Evolutionary conservation across 2,329 filamentous ascomycete genomes (phyloP).

Genomic region (Beauveria varroae): DNA sequence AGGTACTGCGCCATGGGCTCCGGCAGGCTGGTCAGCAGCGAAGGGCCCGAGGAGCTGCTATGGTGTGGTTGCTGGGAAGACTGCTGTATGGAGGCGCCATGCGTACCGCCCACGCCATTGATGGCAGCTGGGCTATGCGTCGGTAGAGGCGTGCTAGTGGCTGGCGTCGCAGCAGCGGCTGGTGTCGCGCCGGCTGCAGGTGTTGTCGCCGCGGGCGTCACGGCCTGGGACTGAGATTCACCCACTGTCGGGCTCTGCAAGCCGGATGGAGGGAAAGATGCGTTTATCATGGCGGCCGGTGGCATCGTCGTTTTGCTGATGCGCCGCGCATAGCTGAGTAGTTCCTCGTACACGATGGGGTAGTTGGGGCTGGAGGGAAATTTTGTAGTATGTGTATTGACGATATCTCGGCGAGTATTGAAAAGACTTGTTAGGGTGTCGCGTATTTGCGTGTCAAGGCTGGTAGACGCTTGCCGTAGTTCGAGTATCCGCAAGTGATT

Average conservation of each 20-base stretch:
- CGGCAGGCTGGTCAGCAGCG: slow-evolving; percentile 37
- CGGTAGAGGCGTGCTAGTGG: slow-evolving; percentile 25
- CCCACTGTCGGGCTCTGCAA: slow-evolving; percentile 24
- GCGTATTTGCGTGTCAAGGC: slow-evolving; percentile 66
- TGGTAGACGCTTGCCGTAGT: slow-evolving; percentile 57
- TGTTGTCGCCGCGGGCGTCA: slow-evolving; percentile 14
- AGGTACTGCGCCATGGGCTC: slow-evolving; percentile 40
- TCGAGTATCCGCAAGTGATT: slow-evolving; percentile 62
- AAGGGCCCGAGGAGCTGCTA: slow-evolving; percentile 19
- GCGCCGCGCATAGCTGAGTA: slow-evolving; percentile 69
- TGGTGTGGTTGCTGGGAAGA: slow-evolving; percentile 23
- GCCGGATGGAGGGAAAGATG: slow-evolving; percentile 23
- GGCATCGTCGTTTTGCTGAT: slow-evolving; percentile 77
- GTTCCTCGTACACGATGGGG: slow-evolving; percentile 60
- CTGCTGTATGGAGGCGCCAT: neutral
- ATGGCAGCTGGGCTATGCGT: slow-evolving; percentile 26
- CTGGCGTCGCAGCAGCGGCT: slow-evolving; percentile 21
- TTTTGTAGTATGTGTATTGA: slow-evolving; percentile 51
- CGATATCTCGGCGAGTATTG: slow-evolving; percentile 64
- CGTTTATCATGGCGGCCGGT: slow-evolving; percentile 45
- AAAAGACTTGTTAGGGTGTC: slow-evolving; percentile 63
- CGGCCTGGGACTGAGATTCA: slow-evolving; percentile 23
- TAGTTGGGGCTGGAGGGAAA: slow-evolving; percentile 45
- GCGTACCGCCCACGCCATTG: slow-evolving; percentile 21
- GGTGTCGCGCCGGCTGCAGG: slow-evolving; percentile 27